phyloP scores from a whole-genome alignment of 805 yeast species.

The Saturnispora bothae region DNA sequence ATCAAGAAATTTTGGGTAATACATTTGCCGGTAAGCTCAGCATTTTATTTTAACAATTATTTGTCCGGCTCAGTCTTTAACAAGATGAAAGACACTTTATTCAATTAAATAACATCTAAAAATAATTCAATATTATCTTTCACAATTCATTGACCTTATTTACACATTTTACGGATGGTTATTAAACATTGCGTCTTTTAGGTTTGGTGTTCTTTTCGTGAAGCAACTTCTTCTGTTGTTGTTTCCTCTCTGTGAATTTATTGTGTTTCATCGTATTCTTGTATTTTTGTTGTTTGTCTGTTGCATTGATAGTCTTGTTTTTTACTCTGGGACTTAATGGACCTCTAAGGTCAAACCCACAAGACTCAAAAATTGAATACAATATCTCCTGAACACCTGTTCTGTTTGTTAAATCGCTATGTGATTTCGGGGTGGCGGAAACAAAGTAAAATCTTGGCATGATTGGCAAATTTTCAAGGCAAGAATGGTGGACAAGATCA shows the following conservation, averaged over 20 bases:
- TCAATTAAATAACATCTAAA: no score
- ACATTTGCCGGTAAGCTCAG: background rate
- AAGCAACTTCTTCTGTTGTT: no score
- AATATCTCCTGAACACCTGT: constrained; percentile 48
- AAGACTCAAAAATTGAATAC: constrained; percentile 39
- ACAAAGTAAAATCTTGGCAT: constrained; percentile 37
- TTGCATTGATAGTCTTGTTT: constrained; percentile 11
- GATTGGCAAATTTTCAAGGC: constrained; percentile 31
- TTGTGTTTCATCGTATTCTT: constrained; percentile 11
- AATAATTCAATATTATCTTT: no score
- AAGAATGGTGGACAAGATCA: constrained; percentile 27
- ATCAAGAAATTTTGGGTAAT: background rate
- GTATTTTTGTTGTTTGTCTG: constrained; percentile 10
- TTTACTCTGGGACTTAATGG: constrained; percentile 11
- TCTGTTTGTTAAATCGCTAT: constrained; percentile 21
- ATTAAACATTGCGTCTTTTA: no score
- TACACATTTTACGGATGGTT: no score
- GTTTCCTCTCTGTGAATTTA: background rate
- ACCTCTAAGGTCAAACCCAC: constrained; percentile 29
- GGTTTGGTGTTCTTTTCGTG: no score
- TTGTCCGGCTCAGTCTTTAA: no score
- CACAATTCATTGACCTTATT: no score
- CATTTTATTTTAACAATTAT: no score
- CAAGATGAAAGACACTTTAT: no score
- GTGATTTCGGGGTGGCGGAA: constrained; percentile 32